These are phyloP conservation scores for Microbotryum intermedium DNA, from an alignment of 1,284 basidiomycete genomes.

Conservation along the genomic window DNA sequence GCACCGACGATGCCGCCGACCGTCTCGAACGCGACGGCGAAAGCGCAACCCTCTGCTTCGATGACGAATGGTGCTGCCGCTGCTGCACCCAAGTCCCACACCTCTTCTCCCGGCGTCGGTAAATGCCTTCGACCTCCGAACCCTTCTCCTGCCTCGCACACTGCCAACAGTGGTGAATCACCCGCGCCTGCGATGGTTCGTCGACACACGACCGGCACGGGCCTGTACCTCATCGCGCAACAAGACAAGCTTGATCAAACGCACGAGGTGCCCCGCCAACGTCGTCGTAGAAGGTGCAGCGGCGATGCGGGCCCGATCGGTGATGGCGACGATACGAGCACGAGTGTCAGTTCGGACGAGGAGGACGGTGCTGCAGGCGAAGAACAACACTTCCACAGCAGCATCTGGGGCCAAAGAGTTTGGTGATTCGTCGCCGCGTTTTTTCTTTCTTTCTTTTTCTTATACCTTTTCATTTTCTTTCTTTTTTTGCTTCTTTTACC, in stretches of 20 bases:
- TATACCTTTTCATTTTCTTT: neutral
- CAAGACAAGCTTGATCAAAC: neutral
- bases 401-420: neutral
- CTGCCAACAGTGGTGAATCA: conserved; percentile 1
- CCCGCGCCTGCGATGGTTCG: neutral
- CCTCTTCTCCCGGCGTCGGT: neutral
- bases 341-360: neutral
- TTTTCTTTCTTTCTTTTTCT: neutral
- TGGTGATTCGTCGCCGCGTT: neutral
- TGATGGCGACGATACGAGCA: neutral
- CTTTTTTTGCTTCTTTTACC: too few species aligned
- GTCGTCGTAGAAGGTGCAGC: neutral
- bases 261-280: neutral
- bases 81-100: neutral
- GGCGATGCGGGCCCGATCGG: neutral
- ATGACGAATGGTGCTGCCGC: neutral
- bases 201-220: conserved; percentile 22
- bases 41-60: neutral
- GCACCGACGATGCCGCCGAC: conserved; percentile 5
- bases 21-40: neutral
- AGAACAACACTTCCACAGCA: neutral
- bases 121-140: conserved; percentile 9
- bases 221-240: conserved; percentile 19
- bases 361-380: neutral
- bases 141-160: conserved; percentile 11